Percentiles rank a stretch among this genome's conserved stretches.
phyloP scores from a whole-genome alignment of 129 eudicot genomes.

The Arctium lappa region DNA sequence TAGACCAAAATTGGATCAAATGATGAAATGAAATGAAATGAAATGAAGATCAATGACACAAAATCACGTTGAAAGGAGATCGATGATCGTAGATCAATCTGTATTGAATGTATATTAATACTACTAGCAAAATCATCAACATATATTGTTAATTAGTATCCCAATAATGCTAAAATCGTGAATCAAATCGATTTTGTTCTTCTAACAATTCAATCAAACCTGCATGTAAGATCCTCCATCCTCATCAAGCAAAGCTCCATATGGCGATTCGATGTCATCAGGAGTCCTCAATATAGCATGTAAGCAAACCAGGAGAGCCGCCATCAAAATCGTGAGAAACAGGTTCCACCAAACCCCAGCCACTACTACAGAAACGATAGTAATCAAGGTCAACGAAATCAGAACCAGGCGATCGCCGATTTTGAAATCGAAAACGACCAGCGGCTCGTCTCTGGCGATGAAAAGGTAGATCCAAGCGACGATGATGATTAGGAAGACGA shows the following conservation, averaged over 20 bases:
- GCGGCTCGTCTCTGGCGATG: slow-evolving; percentile 46
- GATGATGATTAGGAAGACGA: slow-evolving; percentile 44
- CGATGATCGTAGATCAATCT: background rate
- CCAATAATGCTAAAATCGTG: background rate
- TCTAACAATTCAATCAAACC: slow-evolving; percentile 36
- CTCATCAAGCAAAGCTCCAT: slow-evolving; percentile 63
- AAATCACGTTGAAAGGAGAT: background rate
- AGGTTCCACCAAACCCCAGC: slow-evolving; percentile 56
- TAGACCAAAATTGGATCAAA: background rate
- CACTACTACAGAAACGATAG: slow-evolving; percentile 43
- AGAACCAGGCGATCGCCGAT: slow-evolving; percentile 50
- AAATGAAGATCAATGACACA: background rate
- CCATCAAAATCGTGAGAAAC: slow-evolving; percentile 27
- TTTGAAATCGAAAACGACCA: slow-evolving; percentile 34
- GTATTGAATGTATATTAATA: background rate
- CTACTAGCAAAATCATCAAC: slow-evolving; percentile 3
- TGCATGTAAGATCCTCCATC: slow-evolving; percentile 47
- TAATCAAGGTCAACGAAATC: slow-evolving; percentile 31
- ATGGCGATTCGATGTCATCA: slow-evolving; percentile 47
- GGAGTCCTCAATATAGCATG: slow-evolving; percentile 62
- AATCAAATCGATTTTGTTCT: background rate
- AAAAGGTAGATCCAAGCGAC: slow-evolving; percentile 48
- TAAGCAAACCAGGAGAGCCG: slow-evolving; percentile 29
- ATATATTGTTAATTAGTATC: background rate
- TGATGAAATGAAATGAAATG: background rate